Evolutionary conservation across 441 rosid genomes (phyloP), one percentile per base, ranked within the genome.

Genomic region (Erodium chrysanthum): DNA sequence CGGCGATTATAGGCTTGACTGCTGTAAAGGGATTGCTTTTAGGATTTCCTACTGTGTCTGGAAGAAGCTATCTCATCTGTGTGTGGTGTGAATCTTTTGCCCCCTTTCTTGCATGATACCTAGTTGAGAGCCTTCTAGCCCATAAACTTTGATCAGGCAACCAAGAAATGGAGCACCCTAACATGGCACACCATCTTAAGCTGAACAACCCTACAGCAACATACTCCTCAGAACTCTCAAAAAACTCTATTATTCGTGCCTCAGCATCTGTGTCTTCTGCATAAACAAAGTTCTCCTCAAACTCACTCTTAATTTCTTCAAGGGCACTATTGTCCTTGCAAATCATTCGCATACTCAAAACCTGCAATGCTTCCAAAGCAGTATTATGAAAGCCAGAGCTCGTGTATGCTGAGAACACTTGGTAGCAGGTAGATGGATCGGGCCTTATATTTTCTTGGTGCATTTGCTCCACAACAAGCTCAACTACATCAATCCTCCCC

Each of bases 161-260:
- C 97, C 96, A 88, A 64, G 84, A 77, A 73, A 84, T 65, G 18
- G 73, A 72, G 33, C 46, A 68, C 62, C 90, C 96, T 0, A 76
- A 73, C 62, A 87, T 79, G n/a, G 92, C 84, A 72, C 94, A 88
- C 92, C 90, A 85, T 76, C 98, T 85, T 76, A 92, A 75, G 72
- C 78, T 81, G 81, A 88, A 70, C 60, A 91, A 81, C 0, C 86
- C 91, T 23, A 77, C 82, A 7, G 84, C 82, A 48, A 82, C 75
- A 63, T 78, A 64, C 80, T 79, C 85, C 50, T 77, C 68, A 3
- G 71, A 73, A 69, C 82, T 75, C 69, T 77, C 64, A 29, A 85
- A 86, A 60, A 79, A 56, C 73, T 74, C 37, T 3, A 81, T 66
- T 72, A 90, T 87, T 66, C 69, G 84, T 27, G 71, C 65, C 71